A percentile compares a stretch with the other conserved stretches of the same genome.
Evolutionary conservation across 2,329 filamentous ascomycete species (phyloP).

Genomic region (Pseudogymnoascus sp.): DNA sequence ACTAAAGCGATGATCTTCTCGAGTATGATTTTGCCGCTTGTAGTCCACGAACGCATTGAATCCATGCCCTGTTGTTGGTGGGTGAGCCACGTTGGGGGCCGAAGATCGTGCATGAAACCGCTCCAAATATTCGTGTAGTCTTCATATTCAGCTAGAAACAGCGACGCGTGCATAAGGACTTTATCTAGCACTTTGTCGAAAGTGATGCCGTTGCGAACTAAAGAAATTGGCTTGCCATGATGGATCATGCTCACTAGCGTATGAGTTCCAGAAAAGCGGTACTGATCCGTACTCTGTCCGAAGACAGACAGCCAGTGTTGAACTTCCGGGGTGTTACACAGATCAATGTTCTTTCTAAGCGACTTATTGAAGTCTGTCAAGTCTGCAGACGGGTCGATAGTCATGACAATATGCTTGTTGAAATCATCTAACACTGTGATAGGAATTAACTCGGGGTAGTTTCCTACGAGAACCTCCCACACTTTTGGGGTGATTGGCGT

Average conservation of each 20-base stretch:
- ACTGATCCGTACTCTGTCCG: conserved; percentile 2
- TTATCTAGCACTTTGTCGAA: conserved; percentile 9
- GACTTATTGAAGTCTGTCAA: conserved; percentile 12
- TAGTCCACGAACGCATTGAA: conserved; percentile 8
- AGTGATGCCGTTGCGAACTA: conserved; percentile 9
- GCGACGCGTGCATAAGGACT: conserved; percentile 11
- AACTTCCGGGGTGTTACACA: conserved; percentile 11
- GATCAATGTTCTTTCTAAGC: conserved; percentile 11
- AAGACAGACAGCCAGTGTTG: conserved; percentile 13
- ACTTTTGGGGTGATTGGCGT: conserved; percentile 11
- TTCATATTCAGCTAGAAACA: conserved; percentile 13
- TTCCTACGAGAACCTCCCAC: conserved; percentile 10
- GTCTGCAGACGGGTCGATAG: conserved; percentile 9
- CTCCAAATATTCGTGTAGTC: conserved; percentile 10
- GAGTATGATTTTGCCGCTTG: conserved; percentile 8
- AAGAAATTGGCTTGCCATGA: neutral
- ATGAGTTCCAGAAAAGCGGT: conserved; percentile 6
- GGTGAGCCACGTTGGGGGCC: neutral
- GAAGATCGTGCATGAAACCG: conserved; percentile 10
- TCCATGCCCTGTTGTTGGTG: neutral
- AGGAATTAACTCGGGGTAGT: conserved; percentile 11
- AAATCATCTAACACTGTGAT: conserved; percentile 11
- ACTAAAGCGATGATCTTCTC: conserved; percentile 10
- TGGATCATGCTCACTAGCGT: conserved; percentile 9
- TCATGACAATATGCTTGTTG: conserved; percentile 13